phyloP scores from a whole-genome alignment of 352 stramenopile species.

The Phytophthora meadii region DNA sequence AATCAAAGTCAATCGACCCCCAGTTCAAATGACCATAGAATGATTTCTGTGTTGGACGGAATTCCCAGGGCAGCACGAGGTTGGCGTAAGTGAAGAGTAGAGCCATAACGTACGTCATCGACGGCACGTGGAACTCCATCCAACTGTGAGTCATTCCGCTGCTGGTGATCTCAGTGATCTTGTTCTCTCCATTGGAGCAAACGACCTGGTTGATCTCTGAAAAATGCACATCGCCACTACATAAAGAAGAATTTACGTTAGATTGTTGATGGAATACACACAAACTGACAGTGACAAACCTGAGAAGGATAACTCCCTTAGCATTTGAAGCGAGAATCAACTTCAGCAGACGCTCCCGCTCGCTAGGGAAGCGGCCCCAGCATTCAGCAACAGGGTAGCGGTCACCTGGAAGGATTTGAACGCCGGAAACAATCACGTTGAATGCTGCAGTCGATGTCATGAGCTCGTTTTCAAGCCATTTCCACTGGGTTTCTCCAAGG shows the following conservation, averaged over 20 bases:
- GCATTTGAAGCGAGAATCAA: conserved; percentile 84
- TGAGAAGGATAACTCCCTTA: conserved; percentile 90
- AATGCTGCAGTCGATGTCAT: conserved; percentile 83
- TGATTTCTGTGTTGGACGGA: conserved; percentile 60
- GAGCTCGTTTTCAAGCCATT: conserved; percentile 87
- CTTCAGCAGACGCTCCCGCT: conserved; percentile 86
- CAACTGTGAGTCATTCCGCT: conserved; percentile 95
- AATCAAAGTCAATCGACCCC: conserved; percentile 94
- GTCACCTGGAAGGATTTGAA: conserved; percentile 90
- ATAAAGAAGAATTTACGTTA: conserved; percentile 25
- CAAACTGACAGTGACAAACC: conserved; percentile 38
- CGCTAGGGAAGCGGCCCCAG: conserved; percentile 89
- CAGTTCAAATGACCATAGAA: conserved; percentile 93
- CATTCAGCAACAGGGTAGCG: conserved; percentile 86
- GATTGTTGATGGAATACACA: neutral
- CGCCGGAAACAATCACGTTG: conserved; percentile 93
- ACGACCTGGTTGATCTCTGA: conserved; percentile 93
- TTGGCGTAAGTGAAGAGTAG: conserved; percentile 79
- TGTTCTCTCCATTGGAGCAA: conserved; percentile 72
- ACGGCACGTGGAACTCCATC: conserved; percentile 79
- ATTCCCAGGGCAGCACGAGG: conserved; percentile 81
- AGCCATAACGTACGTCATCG: conserved; percentile 60
- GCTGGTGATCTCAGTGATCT: conserved; percentile 90
- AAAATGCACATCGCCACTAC: conserved; percentile 94
- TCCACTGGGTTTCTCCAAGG: conserved; percentile 82